phyloP scores from a whole-genome alignment of 257 asterid species.

The Solanum ossicruentum region DNA sequence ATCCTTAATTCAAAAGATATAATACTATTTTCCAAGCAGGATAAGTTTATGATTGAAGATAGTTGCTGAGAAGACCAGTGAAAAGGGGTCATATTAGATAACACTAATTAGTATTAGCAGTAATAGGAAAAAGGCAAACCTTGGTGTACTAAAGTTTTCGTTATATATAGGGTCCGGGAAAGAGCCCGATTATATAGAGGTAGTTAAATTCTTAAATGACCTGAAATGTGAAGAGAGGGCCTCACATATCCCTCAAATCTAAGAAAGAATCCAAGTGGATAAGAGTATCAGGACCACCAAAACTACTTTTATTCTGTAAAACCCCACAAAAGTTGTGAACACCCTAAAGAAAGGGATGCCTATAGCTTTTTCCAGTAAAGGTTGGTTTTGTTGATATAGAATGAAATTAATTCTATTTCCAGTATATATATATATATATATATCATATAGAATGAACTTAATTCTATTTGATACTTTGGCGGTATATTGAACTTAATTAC shows the following conservation, averaged over 20 bases:
- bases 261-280: background rate
- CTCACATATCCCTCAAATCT: background rate
- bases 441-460: too few relatives aligned
- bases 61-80: background rate
- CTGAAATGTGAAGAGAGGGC: background rate
- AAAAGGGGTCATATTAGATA: background rate
- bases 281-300: background rate
- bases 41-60: background rate
- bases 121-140: too few relatives aligned
- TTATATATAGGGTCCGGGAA: too few relatives aligned
- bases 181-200: background rate
- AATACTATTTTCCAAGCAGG: background rate
- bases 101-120: background rate
- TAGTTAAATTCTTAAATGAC: background rate
- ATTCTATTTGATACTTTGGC: too few relatives aligned
- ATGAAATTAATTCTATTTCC: too few relatives aligned
- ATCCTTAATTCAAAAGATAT: background rate
- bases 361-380: background rate
- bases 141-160: too few relatives aligned
- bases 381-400: background rate
- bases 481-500: too few relatives aligned
- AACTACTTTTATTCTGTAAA: background rate
- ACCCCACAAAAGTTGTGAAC: background rate
- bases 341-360: background rate
- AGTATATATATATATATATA: too few relatives aligned